These are phyloP conservation scores for Fraxinus pennsylvanica DNA, from an alignment of 257 asterid genomes.

Conservation along the genomic window DNA sequence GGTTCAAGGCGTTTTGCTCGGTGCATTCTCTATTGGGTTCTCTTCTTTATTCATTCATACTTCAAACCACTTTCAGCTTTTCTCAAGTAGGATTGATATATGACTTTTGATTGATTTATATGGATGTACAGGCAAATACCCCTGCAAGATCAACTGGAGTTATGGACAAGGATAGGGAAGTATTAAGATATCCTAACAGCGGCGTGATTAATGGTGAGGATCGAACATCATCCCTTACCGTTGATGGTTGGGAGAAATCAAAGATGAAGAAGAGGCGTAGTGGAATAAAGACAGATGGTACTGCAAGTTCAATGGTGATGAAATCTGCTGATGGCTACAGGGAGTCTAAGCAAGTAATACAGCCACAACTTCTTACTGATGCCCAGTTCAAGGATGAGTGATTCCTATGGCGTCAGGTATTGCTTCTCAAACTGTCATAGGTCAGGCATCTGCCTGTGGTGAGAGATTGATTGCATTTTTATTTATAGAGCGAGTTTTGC, in stretches of 20 bases:
- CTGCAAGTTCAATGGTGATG: constrained; percentile 41
- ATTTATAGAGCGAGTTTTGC: no score
- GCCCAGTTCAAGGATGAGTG: constrained; percentile 64
- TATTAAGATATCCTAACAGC: constrained; percentile 53
- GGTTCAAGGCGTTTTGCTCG: neutral
- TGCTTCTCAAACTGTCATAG: neutral
- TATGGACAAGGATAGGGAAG: constrained; percentile 70
- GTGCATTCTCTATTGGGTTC: neutral
- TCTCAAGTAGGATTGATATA: constrained; percentile 30
- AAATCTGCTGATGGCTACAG: constrained; percentile 66
- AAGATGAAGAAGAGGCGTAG: constrained; percentile 93
- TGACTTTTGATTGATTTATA: constrained; percentile 40
- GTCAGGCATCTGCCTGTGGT: neutral
- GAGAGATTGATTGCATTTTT: neutral
- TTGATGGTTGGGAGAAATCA: constrained; percentile 89
- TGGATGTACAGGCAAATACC: constrained; percentile 62
- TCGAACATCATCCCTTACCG: constrained; percentile 51
- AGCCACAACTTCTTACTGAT: constrained; percentile 61
- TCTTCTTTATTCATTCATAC: neutral
- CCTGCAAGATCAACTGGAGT: constrained; percentile 57
- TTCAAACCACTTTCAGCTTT: constrained; percentile 21
- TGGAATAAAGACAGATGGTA: constrained; percentile 68
- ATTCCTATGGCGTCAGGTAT: constrained; percentile 74
- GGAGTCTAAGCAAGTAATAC: constrained; percentile 72
- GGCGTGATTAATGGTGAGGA: constrained; percentile 61